Evolutionary conservation across 139 green algal genomes (phyloP).

Genomic region (Haematococcus lacustris): DNA sequence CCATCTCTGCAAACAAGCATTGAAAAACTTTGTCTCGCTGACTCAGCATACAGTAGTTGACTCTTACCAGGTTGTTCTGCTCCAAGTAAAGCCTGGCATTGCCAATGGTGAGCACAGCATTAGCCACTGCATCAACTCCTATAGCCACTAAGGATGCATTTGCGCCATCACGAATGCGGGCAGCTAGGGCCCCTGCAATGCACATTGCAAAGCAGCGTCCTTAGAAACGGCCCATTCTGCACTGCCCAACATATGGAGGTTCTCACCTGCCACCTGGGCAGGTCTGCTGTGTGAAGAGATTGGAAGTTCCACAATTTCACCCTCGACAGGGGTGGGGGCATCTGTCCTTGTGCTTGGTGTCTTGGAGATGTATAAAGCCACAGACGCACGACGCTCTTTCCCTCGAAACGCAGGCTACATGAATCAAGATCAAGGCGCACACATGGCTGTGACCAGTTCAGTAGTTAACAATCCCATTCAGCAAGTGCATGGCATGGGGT

Average conservation of each 20-base stretch:
- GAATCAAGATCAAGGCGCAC: too few relatives aligned
- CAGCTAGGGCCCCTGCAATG: constrained; percentile 39
- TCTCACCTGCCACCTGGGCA: constrained; percentile 5
- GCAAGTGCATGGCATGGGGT: neutral
- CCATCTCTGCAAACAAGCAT: neutral
- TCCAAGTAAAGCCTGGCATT: constrained; percentile 36
- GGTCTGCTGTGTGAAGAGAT: constrained; percentile 13
- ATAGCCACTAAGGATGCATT: constrained; percentile 17
- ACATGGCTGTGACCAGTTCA: neutral
- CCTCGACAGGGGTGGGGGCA: neutral
- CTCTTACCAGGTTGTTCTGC: constrained; percentile 10
- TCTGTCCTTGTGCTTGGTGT: neutral
- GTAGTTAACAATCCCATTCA: neutral
- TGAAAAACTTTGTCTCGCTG: neutral
- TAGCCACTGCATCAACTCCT: constrained; percentile 37
- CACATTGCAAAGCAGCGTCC: too few relatives aligned
- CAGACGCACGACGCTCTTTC: constrained; percentile 24
- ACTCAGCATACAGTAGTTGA: neutral
- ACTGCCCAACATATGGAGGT: neutral
- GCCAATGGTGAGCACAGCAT: constrained; percentile 36
- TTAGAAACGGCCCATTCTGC: neutral
- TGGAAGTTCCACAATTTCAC: constrained; percentile 18
- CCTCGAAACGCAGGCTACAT: constrained; percentile 51
- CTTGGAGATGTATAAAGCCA: constrained; percentile 33
- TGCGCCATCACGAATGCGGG: constrained; percentile 32